Evolutionary conservation across 495 filamentous ascomycete species (phyloP).

Genomic region (Massariosphaeria phaeospora): DNA sequence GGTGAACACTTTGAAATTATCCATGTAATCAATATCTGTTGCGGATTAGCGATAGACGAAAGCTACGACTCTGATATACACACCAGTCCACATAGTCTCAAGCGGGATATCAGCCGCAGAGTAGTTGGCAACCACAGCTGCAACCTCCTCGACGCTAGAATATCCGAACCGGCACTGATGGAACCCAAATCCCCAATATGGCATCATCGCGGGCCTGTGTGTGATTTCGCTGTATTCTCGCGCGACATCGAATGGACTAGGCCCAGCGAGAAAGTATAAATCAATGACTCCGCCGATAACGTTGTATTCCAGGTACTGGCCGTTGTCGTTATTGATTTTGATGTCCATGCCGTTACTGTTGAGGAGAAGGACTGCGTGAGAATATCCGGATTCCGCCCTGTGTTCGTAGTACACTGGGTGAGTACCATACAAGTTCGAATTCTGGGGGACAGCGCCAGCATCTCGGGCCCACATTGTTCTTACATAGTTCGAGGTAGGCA

Average conservation of each 20-base stretch:
- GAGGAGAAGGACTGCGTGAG: slow-evolving; percentile 78
- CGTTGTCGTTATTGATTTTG: slow-evolving; percentile 63
- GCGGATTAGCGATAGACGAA: neutral
- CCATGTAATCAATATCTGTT: slow-evolving; percentile 53
- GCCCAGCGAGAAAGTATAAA: slow-evolving; percentile 77
- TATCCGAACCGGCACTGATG: slow-evolving; percentile 84
- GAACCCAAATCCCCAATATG: slow-evolving; percentile 81
- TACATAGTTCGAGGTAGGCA: slow-evolving; percentile 57
- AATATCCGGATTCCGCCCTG: slow-evolving; percentile 53
- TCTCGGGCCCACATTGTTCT: slow-evolving; percentile 80
- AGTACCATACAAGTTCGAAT: slow-evolving; percentile 75
- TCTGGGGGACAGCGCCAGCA: slow-evolving; percentile 58
- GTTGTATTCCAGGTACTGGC: slow-evolving; percentile 82
- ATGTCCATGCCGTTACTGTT: slow-evolving; percentile 88
- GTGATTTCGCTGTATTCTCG: slow-evolving; percentile 69
- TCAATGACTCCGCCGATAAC: slow-evolving; percentile 75
- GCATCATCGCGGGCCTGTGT: slow-evolving; percentile 69
- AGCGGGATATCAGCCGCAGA: slow-evolving; percentile 68
- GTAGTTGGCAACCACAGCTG: slow-evolving; percentile 78
- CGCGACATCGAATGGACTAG: slow-evolving; percentile 64
- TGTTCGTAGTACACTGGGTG: slow-evolving; percentile 86
- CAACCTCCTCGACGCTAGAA: slow-evolving; percentile 68
- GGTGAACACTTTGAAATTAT: slow-evolving; percentile 61
- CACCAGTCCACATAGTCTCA: slow-evolving; percentile 76
- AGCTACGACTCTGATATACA: neutral